Evolutionary conservation across 805 yeast species (phyloP), one percentile per base, ranked within the genome.

Genomic region (Wickerhamiella azymoides): DNA sequence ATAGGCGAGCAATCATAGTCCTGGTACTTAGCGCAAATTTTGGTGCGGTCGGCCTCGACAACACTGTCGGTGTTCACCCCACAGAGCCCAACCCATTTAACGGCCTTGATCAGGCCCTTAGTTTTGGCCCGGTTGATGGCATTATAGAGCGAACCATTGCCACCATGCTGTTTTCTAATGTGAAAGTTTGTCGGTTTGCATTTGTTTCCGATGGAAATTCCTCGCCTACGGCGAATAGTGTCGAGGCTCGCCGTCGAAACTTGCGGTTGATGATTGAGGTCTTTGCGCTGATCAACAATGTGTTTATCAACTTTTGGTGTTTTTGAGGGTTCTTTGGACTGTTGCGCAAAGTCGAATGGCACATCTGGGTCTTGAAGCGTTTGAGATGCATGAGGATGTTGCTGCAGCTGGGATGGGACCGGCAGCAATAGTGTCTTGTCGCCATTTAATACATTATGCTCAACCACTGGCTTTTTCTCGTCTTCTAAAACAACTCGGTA

Each of bases 21-120:
- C 5, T 48, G 43, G 11, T 84, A 62, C 35, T 66, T 67, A 0
- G 55, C 52, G 1, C 75, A 61, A 36, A 92, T 84, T 16, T 28
- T 14, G 14, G 32, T n/a, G n/a, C 45, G 35, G 16, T 10, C 25
- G 1, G 7, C 5, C 14, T 27, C 39, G 16, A 33, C 19, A 16
- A 92, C 72, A 25, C 72, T 77, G 62, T 92, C 96, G 16, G 89
- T 80, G 16, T 96, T 94, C 71, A 86, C 81, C 24, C 95, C 93
- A 28, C 83, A 63, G 0, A 94, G 79, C n/a, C 98, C 98, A 1
- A 89, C 74, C 94, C 96, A 89, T 47, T 65, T 68, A 40, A 67
- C 68, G 5, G 64, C 57, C 39, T 67, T 61, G 18, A 62, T 49
- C 2, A 41, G 35, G 6, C 58, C 59, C 10, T 68, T 65, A 0